Percentiles rank a stretch among this genome's conserved stretches.
These are phyloP conservation scores for Hypoxylon crocopeplum DNA, from an alignment of 495 filamentous ascomycete genomes.

Conservation along the genomic window DNA sequence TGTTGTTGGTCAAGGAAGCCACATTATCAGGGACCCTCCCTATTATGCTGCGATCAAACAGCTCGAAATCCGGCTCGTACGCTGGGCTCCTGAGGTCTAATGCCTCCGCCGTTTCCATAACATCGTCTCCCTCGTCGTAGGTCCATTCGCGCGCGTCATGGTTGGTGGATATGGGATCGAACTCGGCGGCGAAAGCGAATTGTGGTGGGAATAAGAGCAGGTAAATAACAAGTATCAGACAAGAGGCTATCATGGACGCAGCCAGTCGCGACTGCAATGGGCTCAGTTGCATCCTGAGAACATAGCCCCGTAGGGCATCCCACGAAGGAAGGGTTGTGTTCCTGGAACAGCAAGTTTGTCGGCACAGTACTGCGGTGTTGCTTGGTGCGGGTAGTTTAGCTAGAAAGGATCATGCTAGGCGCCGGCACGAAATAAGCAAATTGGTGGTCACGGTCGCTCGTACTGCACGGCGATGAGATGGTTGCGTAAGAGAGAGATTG, in stretches of 20 bases:
- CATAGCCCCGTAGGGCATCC: constrained; percentile 48
- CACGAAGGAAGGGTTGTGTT: constrained; percentile 18
- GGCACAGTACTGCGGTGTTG: neutral
- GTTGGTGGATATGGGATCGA: constrained; percentile 38
- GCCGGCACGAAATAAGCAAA: constrained; percentile 4
- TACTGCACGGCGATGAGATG: neutral
- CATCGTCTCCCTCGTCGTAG: constrained; percentile 38
- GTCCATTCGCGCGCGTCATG: constrained; percentile 43
- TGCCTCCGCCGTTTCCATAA: constrained; percentile 21
- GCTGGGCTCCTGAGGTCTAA: constrained; percentile 31
- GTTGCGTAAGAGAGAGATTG: neutral
- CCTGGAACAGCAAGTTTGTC: constrained; percentile 14
- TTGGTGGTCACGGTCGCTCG: constrained; percentile 16
- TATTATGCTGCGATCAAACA: constrained; percentile 66
- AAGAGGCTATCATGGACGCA: constrained; percentile 65
- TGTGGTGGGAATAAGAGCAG: constrained; percentile 60
- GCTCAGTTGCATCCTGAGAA: constrained; percentile 64
- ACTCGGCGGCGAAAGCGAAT: constrained; percentile 66
- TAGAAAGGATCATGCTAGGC: constrained; percentile 26
- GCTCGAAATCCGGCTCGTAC: constrained; percentile 66
- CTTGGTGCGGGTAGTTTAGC: constrained; percentile 11
- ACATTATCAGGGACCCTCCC: constrained; percentile 61
- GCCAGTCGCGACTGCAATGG: constrained; percentile 73
- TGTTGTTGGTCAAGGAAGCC: constrained; percentile 68
- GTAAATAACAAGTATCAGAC: constrained; percentile 62